A percentile compares a stretch with the other conserved stretches of the same genome.
phyloP scores from a whole-genome alignment of 75 land plant genomes.

The Pinus tabuliformis region DNA sequence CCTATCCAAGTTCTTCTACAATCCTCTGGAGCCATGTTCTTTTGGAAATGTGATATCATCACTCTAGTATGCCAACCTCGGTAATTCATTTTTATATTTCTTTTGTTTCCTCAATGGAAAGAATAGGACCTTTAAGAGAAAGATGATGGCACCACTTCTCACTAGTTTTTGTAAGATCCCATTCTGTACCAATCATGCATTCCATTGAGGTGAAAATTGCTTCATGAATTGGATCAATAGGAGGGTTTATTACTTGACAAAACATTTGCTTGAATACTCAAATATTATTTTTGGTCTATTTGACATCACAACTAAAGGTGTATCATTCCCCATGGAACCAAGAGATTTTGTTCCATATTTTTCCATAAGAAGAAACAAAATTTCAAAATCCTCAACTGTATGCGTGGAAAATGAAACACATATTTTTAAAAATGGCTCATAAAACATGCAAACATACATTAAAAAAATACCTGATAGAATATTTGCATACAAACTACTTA shows the following conservation, averaged over 20 bases:
- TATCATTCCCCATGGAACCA: slow-evolving; percentile 99
- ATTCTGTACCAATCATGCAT: slow-evolving; percentile 99
- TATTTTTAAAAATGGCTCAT: background rate
- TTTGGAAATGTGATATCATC: slow-evolving; percentile 85
- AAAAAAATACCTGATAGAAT: background rate
- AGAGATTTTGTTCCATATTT: slow-evolving; percentile 94
- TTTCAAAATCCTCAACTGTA: slow-evolving; percentile 89
- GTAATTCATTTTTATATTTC: slow-evolving; percentile 88
- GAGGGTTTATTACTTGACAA: slow-evolving; percentile 99
- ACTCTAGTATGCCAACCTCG: slow-evolving; percentile 91
- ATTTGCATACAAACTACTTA: slow-evolving; percentile 16
- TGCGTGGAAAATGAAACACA: slow-evolving; percentile 38
- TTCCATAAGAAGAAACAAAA: slow-evolving; percentile 97
- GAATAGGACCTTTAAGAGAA: slow-evolving; percentile 81
- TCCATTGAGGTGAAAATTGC: slow-evolving; percentile 96
- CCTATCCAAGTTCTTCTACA: slow-evolving; percentile 88
- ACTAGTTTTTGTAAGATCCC: slow-evolving; percentile 90
- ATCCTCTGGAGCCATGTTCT: slow-evolving; percentile 66
- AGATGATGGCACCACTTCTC: slow-evolving; percentile 92
- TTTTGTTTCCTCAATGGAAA: slow-evolving; percentile 86
- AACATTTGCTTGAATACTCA: slow-evolving; percentile 99
- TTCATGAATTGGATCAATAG: slow-evolving; percentile 97
- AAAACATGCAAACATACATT: background rate
- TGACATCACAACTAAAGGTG: slow-evolving; percentile 94
- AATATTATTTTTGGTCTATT: slow-evolving; percentile 81